A percentile compares a stretch with the other conserved stretches of the same genome.
Evolutionary conservation across 129 eudicot species (phyloP).

Genomic region (Glebionis coronaria): DNA sequence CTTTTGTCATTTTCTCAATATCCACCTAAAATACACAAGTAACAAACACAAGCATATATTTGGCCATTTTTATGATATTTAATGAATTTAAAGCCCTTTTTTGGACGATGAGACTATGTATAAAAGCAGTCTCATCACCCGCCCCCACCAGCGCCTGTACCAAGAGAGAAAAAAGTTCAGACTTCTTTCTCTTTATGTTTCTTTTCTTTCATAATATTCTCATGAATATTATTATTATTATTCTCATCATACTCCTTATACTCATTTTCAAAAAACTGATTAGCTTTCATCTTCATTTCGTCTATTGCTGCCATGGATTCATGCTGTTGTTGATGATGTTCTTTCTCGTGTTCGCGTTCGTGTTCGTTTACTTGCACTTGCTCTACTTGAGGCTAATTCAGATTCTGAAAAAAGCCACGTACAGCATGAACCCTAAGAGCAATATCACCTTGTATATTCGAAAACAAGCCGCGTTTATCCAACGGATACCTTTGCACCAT

Average conservation of each 20-base stretch:
- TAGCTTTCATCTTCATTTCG: constrained; percentile 36
- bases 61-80: too few relatives aligned
- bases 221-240: neutral
- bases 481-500: constrained; percentile 66
- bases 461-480: constrained; percentile 80
- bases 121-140: too few relatives aligned
- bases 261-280: constrained; percentile 30
- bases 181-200: constrained; percentile 61
- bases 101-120: too few relatives aligned
- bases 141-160: constrained; percentile 30
- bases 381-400: neutral
- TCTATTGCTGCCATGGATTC: constrained; percentile 6
- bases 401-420: constrained; percentile 16
- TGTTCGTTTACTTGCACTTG: neutral
- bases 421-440: constrained; percentile 44
- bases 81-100: too few relatives aligned
- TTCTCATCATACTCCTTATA: constrained; percentile 29
- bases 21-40: too few relatives aligned
- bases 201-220: constrained; percentile 36
- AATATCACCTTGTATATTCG: constrained; percentile 75
- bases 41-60: too few relatives aligned
- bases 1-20: too few relatives aligned
- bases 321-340: too few relatives aligned
- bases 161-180: constrained; percentile 68
- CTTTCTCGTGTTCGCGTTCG: too few relatives aligned